Percentiles rank a stretch among this genome's conserved stretches.
phyloP scores from a whole-genome alignment of 768 basidiomycete species.

The Panaeolus papilionaceus region DNA sequence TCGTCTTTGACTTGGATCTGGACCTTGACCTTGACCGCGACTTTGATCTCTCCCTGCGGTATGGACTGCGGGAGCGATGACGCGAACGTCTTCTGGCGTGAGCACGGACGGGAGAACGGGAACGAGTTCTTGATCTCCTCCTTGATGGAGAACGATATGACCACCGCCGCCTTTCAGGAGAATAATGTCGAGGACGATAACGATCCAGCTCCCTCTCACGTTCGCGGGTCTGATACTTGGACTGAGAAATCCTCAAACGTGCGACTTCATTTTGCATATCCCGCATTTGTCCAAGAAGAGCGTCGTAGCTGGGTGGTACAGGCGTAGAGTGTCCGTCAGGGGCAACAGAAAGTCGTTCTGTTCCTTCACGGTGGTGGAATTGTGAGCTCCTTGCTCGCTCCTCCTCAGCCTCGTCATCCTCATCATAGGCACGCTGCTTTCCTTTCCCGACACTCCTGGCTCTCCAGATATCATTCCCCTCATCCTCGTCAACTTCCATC shows the following conservation, averaged over 20 bases:
- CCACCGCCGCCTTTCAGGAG: constrained; percentile 3
- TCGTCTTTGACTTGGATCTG: background rate
- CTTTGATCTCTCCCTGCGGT: constrained; percentile 1
- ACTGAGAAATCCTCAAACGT: constrained; percentile 3
- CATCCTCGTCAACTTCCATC: constrained; percentile 6
- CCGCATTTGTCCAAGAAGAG: constrained; percentile 7
- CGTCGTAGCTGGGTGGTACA: background rate
- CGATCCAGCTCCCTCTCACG: constrained; percentile 5
- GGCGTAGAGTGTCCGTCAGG: background rate
- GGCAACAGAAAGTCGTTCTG: background rate
- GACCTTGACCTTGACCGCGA: background rate
- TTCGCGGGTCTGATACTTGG: background rate
- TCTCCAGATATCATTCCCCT: constrained; percentile 1
- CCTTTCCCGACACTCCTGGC: constrained; percentile 14
- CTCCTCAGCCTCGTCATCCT: background rate
- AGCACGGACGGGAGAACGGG: background rate
- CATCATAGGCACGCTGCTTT: constrained; percentile 12
- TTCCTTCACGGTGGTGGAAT: background rate
- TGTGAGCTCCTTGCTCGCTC: background rate
- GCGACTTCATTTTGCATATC: constrained; percentile 6
- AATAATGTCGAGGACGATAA: constrained; percentile 10
- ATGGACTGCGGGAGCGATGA: constrained; percentile 3
- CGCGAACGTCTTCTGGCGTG: background rate
- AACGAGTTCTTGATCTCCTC: constrained; percentile 8
- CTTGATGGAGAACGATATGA: background rate